Evolutionary conservation across 345 rosid genomes (phyloP), one percentile per base, ranked within the genome.

Genomic region (Streptanthus diversifolius): DNA sequence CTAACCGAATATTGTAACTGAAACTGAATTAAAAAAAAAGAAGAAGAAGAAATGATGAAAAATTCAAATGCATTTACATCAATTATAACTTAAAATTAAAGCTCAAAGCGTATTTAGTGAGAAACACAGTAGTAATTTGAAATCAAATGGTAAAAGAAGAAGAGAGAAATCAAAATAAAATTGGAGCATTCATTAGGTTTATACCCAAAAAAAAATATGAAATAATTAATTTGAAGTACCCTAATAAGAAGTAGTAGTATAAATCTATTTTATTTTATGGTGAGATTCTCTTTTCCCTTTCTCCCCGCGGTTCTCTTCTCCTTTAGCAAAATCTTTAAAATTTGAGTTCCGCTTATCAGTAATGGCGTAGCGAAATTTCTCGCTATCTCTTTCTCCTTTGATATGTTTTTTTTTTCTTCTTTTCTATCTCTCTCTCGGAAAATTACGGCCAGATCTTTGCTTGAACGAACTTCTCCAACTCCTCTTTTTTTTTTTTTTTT

Each of bases 281-380:
- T n/a, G n/a, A n/a, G n/a, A 35, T 36, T 36, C 45, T 58, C 17
- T 58, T 21, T 35, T 22, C 29, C 18, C 45, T 4, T 18, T 12
- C 8, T 12, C 44, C 8, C 25, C 52, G 41, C 41, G 41, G 62
- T 32, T 55, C 40, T 55, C 40, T 32, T 57, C 27, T 33, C 32
- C 32, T 41, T 8, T 45, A 8, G 52, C 52, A 18, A 39, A 39
- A 7, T 44, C 25, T 1, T 18, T 18, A 8, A 47, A 22, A 13
- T 12, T 58, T 6, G 13, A 56, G 22, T 7, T 55, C 44, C 13
- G 63, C 43, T 19, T 5, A 11, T 58, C 45, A 36, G 63, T 58
- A 58, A 58, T 58, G 63, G 63, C 45, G 45, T 58, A 58, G 24
- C 41, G 43, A 32, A 33, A 57, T 5, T 44, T 18, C 63, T 56